phyloP scores from a whole-genome alignment of 129 eudicot species.

The Pulicaria dysenterica region DNA sequence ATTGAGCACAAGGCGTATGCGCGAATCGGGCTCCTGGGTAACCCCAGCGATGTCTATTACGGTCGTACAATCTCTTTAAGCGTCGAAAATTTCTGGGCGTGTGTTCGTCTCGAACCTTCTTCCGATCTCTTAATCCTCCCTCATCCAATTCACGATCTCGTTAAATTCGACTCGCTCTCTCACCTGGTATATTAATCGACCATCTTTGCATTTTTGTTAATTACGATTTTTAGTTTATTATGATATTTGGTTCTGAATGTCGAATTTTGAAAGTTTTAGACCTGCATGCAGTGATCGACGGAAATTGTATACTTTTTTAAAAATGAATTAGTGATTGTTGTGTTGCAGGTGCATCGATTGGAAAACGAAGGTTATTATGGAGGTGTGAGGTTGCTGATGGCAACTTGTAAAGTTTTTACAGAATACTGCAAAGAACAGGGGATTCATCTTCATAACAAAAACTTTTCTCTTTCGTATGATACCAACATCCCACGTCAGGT shows the following conservation, averaged over 20 bases:
- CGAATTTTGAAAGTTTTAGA: background rate
- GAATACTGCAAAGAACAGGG: slow-evolving; percentile 65
- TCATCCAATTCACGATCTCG: slow-evolving; percentile 84
- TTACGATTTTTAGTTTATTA: background rate
- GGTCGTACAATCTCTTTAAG: slow-evolving; percentile 77
- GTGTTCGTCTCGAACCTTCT: slow-evolving; percentile 72
- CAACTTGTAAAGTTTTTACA: slow-evolving; percentile 71
- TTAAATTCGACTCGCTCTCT: slow-evolving; percentile 62
- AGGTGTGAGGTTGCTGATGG: slow-evolving; percentile 94
- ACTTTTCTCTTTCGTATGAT: slow-evolving; percentile 79
- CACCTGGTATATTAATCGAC: slow-evolving; percentile 52
- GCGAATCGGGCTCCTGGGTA: slow-evolving; percentile 80
- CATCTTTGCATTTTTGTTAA: slow-evolving; percentile 7
- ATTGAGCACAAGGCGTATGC: slow-evolving; percentile 82
- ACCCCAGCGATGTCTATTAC: slow-evolving; percentile 85
- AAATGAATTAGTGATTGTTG: background rate
- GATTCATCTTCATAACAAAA: slow-evolving; percentile 57
- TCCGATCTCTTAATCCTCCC: slow-evolving; percentile 64
- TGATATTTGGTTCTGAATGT: too few relatives aligned
- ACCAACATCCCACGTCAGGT: slow-evolving; percentile 99
- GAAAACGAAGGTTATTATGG: slow-evolving; percentile 88
- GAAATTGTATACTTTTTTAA: background rate
- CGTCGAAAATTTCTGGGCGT: slow-evolving; percentile 82
- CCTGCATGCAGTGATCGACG: background rate
- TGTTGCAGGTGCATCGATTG: slow-evolving; percentile 66